phyloP scores from a whole-genome alignment of 352 stramenopile genomes.

The Phytophthora macrochlamydospora region DNA sequence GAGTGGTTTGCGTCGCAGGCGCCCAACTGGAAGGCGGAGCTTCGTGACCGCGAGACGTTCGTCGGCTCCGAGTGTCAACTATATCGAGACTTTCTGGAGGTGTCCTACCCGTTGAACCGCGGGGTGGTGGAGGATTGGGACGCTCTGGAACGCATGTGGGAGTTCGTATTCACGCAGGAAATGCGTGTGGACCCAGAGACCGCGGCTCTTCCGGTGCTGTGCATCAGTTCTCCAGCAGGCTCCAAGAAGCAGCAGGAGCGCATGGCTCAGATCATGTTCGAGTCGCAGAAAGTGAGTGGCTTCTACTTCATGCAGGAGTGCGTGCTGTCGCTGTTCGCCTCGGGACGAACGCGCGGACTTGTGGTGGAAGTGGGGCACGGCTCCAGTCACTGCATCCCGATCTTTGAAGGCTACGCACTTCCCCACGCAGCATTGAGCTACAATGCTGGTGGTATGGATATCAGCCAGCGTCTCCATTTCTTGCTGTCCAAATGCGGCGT shows the following conservation, averaged over 20 bases:
- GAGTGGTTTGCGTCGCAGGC: conserved; percentile 78
- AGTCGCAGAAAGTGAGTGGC: conserved; percentile 78
- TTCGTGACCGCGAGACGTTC: conserved; percentile 79
- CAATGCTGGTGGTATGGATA: conserved; percentile 73
- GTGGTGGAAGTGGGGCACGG: conserved; percentile 89
- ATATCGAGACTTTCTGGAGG: conserved; percentile 70
- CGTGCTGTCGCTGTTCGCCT: conserved; percentile 86
- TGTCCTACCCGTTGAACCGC: conserved; percentile 75
- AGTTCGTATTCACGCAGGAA: conserved; percentile 85
- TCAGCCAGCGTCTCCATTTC: conserved; percentile 75
- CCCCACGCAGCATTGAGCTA: conserved; percentile 78
- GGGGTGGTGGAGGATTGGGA: conserved; percentile 88
- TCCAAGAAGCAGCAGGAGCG: conserved; percentile 75
- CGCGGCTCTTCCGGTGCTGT: conserved; percentile 66
- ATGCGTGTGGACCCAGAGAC: conserved; percentile 80
- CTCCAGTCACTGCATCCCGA: conserved; percentile 84
- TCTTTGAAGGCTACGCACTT: conserved; percentile 84
- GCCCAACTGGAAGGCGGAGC: conserved; percentile 58
- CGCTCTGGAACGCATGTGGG: conserved; percentile 85
- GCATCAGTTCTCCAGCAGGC: conserved; percentile 60
- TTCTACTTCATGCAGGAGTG: conserved; percentile 90
- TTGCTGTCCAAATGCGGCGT: conserved; percentile 70
- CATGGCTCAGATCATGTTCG: conserved; percentile 89
- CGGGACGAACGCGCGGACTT: conserved; percentile 84
- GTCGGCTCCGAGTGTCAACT: conserved; percentile 66